Evolutionary conservation across 441 rosid genomes (phyloP), one percentile per base, ranked within the genome.

Genomic region (Raphanus hybrid): DNA sequence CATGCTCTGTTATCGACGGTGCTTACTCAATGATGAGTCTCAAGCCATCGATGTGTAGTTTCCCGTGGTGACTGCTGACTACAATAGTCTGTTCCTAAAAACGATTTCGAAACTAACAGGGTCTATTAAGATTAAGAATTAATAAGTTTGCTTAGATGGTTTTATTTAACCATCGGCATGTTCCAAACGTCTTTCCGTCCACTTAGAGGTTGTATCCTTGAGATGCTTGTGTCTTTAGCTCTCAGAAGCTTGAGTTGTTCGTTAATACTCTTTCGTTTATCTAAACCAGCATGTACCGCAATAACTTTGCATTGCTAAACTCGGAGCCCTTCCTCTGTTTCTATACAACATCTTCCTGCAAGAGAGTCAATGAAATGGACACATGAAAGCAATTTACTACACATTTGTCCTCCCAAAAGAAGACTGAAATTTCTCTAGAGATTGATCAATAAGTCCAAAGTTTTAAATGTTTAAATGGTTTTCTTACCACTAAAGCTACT

Each of bases 31-130:
- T 85, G 65, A 90, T 83, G 80, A 95, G 75, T 83, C 99, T 85
- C 75, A 88, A 79, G 60, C 91, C 96, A 59, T 92, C 91, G 6
- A 95, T 72, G 60, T 86, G 89, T 76, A 95, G 97, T 77, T 85
- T 85, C 41, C 88, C 96, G n/a, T 91, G 98, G 88, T 90, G 92
- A 0, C 98, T 94, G 16, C 99, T 94, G 7, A 90, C 91, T 69
- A 94, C 77, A 80, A 91, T 55, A 5, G 89, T 87, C 10, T 78
- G 11, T 43, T 69, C 23, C 23, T 20, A 20, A 20, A 20, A 59
- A 55, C 32, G 32, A 29, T 29, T 29, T 29, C 32, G 32, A 29
- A 65, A 11, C 48, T 35, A 10, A 67, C 59, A 62, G 48, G 29
- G 55, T 23, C 35, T 65, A 43, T 18, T n/a, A n/a, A 27, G 57